Evolutionary conservation across 2,329 filamentous ascomycete genomes (phyloP).

Genomic region (Fusarium clavum): DNA sequence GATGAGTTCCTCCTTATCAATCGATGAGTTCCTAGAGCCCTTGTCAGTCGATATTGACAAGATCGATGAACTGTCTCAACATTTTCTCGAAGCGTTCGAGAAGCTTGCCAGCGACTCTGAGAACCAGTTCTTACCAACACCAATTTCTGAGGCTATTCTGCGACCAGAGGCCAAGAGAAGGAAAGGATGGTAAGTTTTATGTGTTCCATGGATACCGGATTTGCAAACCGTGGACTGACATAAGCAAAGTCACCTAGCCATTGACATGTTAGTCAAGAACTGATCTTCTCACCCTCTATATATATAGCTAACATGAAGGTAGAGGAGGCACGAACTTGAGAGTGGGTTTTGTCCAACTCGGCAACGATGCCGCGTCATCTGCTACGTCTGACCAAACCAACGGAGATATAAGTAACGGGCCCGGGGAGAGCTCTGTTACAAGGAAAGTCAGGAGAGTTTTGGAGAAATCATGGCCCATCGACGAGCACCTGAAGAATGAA

Average conservation of each 20-base stretch:
- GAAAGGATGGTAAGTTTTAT: conserved; percentile 61
- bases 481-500: conserved; percentile 77
- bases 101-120: conserved; percentile 63
- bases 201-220: background rate
- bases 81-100: conserved; percentile 61
- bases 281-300: background rate
- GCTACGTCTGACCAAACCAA: conserved; percentile 9
- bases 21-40: conserved; percentile 62
- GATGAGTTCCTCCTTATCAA: conserved; percentile 39
- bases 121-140: conserved; percentile 70
- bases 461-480: conserved; percentile 80
- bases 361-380: conserved; percentile 51
- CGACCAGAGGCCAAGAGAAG: conserved; percentile 58
- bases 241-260: conserved; percentile 65
- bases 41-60: conserved; percentile 61
- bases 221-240: conserved; percentile 20
- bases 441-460: conserved; percentile 67
- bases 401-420: conserved; percentile 18
- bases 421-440: conserved; percentile 32
- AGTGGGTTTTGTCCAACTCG: conserved; percentile 74
- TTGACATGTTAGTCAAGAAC: conserved; percentile 69
- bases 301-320: conserved; percentile 52
- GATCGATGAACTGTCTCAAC: conserved; percentile 60
- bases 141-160: conserved; percentile 69
- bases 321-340: conserved; percentile 77